Evolutionary conservation across 2,329 filamentous ascomycete genomes (phyloP), one percentile per base, ranked within the genome.

Genomic region (Chaetomium globosum): DNA sequence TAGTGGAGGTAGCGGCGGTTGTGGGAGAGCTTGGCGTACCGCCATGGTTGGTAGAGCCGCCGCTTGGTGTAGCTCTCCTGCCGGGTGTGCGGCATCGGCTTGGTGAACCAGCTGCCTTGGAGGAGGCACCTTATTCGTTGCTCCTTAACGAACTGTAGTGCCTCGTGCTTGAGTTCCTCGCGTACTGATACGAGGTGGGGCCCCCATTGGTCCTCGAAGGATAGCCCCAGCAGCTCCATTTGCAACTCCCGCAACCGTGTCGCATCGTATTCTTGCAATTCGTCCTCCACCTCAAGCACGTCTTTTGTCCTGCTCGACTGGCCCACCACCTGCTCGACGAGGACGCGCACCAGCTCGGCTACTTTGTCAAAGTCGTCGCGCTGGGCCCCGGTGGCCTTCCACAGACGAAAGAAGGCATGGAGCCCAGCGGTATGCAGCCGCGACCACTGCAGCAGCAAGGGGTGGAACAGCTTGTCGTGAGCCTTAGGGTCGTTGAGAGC

Each of bases 191-290:
- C 86, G 31, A 99, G 82, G 77, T 98, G 93, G 68, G 91, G 87
- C 13, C 93, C 93, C 95, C 95, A 99, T 57, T 91, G 91, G 75
- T 96, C 92, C 75, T 98, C 94, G 74, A 98, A 98, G 0, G 92
- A 91, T 69, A 95, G 81, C 75, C 96, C 92, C 4, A 98, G 81
- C 12, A 97, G 83, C 71, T 96, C 91, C 93, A 98, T 97, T 77
- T 99, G 95, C 62, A 97, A 81, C 73, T 93, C 88, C 59, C 95
- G 87, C 62, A 98, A 81, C 48, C 88, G 86, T 53, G 84, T 81
- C 71, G 93, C 90, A 70, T 97, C 93, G 74, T 92, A 94, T 71
- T 93, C 90, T 7, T 87, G 83, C 65, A 99, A 82, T 67, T 97
- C 93, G 70, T 96, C 93, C 77, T 98, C 94, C 0, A 97, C 86